phyloP scores from a whole-genome alignment of 2,329 filamentous ascomycete genomes.

The Calonectria multiphialidica region DNA sequence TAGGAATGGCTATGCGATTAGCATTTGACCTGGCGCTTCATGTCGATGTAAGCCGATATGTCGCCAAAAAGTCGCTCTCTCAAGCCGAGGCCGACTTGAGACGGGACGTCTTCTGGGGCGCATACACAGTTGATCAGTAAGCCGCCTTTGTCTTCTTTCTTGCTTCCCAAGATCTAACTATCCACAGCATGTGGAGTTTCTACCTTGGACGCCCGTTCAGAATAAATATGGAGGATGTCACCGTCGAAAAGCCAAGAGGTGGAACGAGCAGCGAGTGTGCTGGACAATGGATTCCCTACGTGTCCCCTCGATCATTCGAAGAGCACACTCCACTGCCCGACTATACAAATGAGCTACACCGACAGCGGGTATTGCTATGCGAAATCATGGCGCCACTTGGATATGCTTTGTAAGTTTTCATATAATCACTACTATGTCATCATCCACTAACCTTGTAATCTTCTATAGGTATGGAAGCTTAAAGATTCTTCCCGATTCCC shows the following conservation, averaged over 20 bases:
- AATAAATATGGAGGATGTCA: constrained; percentile 43
- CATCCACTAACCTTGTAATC: neutral
- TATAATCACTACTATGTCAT: too few relatives aligned
- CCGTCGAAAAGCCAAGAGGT: constrained; percentile 36
- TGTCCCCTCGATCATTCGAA: constrained; percentile 23
- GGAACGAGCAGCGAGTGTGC: constrained; percentile 2
- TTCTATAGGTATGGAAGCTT: constrained; percentile 35
- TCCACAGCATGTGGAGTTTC: constrained; percentile 40
- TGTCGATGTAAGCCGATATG: constrained; percentile 41
- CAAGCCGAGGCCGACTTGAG: constrained; percentile 43
- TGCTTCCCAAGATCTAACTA: neutral
- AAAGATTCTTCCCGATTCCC: constrained; percentile 21
- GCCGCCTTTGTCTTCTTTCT: neutral
- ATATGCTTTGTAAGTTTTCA: constrained; percentile 35
- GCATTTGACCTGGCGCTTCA: constrained; percentile 43
- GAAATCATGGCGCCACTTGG: constrained; percentile 41
- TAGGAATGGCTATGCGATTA: constrained; percentile 44
- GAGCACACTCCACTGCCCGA: constrained; percentile 23
- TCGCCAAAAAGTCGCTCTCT: constrained; percentile 36
- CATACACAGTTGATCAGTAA: constrained; percentile 46
- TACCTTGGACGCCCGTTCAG: constrained; percentile 42
- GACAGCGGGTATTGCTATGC: constrained; percentile 29
- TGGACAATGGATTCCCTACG: constrained; percentile 30
- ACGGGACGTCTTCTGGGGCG: constrained; percentile 46
- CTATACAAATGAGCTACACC: constrained; percentile 30